These are phyloP conservation scores for Neurospora sublineolata DNA, from an alignment of 495 filamentous ascomycete species.

Conservation along the genomic window DNA sequence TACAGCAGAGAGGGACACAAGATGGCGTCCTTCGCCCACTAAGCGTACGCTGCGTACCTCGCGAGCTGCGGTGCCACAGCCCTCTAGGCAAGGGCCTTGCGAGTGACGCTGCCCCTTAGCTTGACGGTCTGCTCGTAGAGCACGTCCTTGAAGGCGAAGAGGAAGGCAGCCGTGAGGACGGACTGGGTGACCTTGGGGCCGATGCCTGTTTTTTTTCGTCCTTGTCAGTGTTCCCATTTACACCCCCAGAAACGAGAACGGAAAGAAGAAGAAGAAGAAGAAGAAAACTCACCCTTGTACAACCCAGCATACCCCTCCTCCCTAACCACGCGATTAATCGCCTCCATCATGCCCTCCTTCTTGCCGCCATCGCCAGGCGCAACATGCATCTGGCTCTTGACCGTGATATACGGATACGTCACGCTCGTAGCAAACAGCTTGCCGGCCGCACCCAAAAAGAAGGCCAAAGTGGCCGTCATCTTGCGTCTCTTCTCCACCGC, in stretches of 20 bases:
- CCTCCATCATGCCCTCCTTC: slow-evolving; percentile 58
- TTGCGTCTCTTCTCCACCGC: slow-evolving; percentile 35
- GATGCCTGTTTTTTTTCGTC: slow-evolving; percentile 53
- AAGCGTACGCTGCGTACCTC: not conserved
- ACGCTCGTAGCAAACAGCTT: slow-evolving; percentile 88
- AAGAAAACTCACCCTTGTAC: slow-evolving; percentile 64
- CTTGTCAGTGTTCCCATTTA: too few species aligned
- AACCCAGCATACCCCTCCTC: slow-evolving; percentile 84
- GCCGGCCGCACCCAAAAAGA: slow-evolving; percentile 82
- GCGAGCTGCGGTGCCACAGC: not conserved
- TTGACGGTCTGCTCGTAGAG: slow-evolving; percentile 44
- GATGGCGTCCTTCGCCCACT: not conserved
- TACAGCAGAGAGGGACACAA: not conserved
- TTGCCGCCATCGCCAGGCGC: slow-evolving; percentile 51
- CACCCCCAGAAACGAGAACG: too few species aligned
- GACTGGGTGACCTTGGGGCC: slow-evolving; percentile 93
- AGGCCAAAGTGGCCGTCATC: slow-evolving; percentile 75
- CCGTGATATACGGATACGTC: slow-evolving; percentile 96
- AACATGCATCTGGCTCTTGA: slow-evolving; percentile 95
- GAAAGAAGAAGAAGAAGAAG: too few species aligned
- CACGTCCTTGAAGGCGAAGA: slow-evolving; percentile 97
- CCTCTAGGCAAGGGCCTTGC: slow-evolving; percentile 24
- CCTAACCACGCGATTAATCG: slow-evolving; percentile 63
- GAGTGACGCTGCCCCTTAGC: slow-evolving; percentile 30
- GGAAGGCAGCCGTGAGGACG: slow-evolving; percentile 87